phyloP scores from a whole-genome alignment of 768 basidiomycete species.

The Pulveroboletus sp. region DNA sequence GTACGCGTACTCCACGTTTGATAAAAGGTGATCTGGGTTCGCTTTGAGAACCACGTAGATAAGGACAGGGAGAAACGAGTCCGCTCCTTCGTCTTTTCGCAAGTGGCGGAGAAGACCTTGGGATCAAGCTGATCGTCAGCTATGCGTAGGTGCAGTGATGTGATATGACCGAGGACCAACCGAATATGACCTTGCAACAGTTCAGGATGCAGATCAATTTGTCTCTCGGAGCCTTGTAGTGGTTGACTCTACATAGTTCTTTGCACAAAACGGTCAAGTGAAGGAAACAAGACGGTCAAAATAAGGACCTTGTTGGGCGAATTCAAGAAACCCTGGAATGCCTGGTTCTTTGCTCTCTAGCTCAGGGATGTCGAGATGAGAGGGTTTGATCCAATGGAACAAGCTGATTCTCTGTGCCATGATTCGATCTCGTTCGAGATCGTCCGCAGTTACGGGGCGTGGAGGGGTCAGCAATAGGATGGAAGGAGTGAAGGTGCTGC shows the following conservation, averaged over 20 bases:
- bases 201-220: conserved; percentile 97
- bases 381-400: conserved; percentile 86
- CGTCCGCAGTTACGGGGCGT: conserved; percentile 84
- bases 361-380: conserved; percentile 86
- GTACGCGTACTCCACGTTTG: conserved; percentile 82
- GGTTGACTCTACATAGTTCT: conserved; percentile 96
- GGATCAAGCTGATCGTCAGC: neutral
- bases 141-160: conserved; percentile 2
- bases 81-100: conserved; percentile 81
- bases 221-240: conserved; percentile 98
- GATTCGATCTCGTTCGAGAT: conserved; percentile 93
- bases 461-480: conserved; percentile 60
- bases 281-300: neutral
- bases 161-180: conserved; percentile 41
- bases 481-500: conserved; percentile 89
- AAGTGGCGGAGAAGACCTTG: conserved; percentile 87
- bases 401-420: conserved; percentile 84
- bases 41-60: conserved; percentile 92
- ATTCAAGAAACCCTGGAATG: conserved; percentile 74
- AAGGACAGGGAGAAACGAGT: conserved; percentile 90
- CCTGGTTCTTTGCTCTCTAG: conserved; percentile 50
- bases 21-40: conserved; percentile 90
- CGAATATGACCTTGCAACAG: conserved; percentile 98
- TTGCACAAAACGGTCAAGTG: conserved; percentile 3
- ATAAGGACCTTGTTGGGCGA: conserved; percentile 75